Base-by-base conservation (phyloP, 176 grass and related monocot genomes). In the Melocanna baccifera region DNA sequence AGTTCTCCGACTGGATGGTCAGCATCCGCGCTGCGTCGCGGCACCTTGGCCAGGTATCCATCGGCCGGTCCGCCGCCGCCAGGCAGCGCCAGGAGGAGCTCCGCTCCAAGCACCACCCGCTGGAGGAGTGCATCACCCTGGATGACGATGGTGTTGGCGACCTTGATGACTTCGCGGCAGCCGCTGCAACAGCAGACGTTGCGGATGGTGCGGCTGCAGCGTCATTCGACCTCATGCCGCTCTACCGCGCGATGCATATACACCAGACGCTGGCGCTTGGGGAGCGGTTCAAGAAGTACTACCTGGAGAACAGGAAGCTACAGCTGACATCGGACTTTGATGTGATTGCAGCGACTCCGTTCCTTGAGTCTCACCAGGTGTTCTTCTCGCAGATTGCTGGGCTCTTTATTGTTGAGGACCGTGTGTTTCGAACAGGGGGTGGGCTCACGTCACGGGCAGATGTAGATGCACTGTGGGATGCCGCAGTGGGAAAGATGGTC, bases 311-410 rank as follows among this genome's bases (percentile, higher is more conserved):
- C 75, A 90, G 97, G 75, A 99, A 99, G 91, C 84, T 99, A 48
- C 97, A 99, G 88, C 78, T 99, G 8, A 99, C 93, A 7, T 99
- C 97, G 1, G 97, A 99, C 81, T 99, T 96, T n/a, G 91, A 99
- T 86, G 93, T 99, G 22, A 92, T 94, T 43, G 92, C 93, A 2
- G 91, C 94, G 37, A 92, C 91, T 3, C 97, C 93, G 15, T 99
- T 99, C 81, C 93, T 99, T 6, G 97, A 99, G 75, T 99, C 97
- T 29, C 97, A 99, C 86, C 97, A 99, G 81, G 89, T 91, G 52
- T 96, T 99, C 88, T 99, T 99, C 74, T 89, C 97, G 6, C 97
- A 99, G 83, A 96, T 99, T 75, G 90, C 97, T 52, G 97, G 97
- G 12, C 96, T 99, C 79, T 99, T 99, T 69, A 99, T 99, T 76